These are phyloP conservation scores for Aspergillus ruber DNA, from an alignment of 2,329 filamentous ascomycete species.

Conservation along the genomic window DNA sequence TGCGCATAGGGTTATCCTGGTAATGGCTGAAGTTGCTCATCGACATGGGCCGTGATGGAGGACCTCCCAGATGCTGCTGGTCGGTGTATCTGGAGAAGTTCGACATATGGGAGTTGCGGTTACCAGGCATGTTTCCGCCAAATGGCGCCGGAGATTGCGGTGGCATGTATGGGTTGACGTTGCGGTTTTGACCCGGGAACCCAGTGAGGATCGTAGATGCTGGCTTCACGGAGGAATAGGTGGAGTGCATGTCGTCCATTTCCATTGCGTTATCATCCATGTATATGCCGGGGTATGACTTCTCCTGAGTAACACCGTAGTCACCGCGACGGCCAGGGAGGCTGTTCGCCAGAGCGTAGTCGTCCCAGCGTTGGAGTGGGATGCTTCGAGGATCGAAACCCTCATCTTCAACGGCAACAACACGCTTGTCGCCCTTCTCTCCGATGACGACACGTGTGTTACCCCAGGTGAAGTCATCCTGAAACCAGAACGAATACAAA, in stretches of 20 bases:
- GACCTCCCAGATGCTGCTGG: slow-evolving; percentile 42
- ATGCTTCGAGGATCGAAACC: slow-evolving; percentile 87
- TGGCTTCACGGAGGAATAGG: slow-evolving; percentile 87
- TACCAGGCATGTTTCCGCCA: slow-evolving; percentile 46
- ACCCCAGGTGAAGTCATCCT: slow-evolving; percentile 98
- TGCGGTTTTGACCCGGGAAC: slow-evolving; percentile 60
- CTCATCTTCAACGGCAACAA: slow-evolving; percentile 79
- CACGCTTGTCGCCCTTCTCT: slow-evolving; percentile 82
- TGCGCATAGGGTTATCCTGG: slow-evolving; percentile 28
- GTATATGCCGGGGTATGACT: slow-evolving; percentile 54
- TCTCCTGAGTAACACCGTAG: slow-evolving; percentile 56
- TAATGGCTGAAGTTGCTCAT: slow-evolving; percentile 50
- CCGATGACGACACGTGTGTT: slow-evolving; percentile 96
- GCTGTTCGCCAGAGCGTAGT: slow-evolving; percentile 80
- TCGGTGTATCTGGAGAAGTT: slow-evolving; percentile 58
- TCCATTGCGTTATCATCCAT: slow-evolving; percentile 72
- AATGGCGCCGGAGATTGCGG: slow-evolving; percentile 74
- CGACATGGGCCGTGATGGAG: slow-evolving; percentile 51
- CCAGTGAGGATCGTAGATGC: slow-evolving; percentile 80
- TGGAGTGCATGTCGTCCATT: slow-evolving; percentile 96
- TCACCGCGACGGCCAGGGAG: slow-evolving; percentile 84
- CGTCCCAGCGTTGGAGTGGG: slow-evolving; percentile 93
- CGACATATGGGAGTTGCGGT: slow-evolving; percentile 66
- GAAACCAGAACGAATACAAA: slow-evolving; percentile 98
- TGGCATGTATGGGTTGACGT: slow-evolving; percentile 62